These are phyloP conservation scores for Asterionellopsis glacialis DNA, from an alignment of 108 stramenopile species.

Conservation along the genomic window DNA sequence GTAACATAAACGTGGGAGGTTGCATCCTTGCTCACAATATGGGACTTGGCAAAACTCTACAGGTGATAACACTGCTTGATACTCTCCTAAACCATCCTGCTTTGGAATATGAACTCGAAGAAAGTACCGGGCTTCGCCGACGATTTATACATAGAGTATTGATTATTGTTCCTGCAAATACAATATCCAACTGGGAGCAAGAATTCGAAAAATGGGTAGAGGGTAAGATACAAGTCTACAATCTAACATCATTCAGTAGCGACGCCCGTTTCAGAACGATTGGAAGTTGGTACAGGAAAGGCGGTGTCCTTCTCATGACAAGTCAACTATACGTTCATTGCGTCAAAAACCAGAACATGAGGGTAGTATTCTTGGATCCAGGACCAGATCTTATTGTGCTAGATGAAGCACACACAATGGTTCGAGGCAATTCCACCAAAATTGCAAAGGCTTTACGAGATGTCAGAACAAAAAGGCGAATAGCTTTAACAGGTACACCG, in stretches of 20 bases:
- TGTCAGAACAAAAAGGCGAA: constrained; percentile 40
- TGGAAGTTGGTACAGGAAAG: constrained; percentile 38
- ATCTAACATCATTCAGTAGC: constrained; percentile 12
- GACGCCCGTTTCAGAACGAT: constrained; percentile 16
- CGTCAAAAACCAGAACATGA: constrained; percentile 9
- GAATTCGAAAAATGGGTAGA: constrained; percentile 71
- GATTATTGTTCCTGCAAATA: constrained; percentile 66
- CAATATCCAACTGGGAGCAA: constrained; percentile 59
- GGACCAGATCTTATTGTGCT: constrained; percentile 54
- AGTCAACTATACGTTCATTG: constrained; percentile 25
- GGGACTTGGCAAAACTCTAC: constrained; percentile 49
- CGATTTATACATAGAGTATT: constrained; percentile 39
- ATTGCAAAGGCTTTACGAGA: constrained; percentile 39
- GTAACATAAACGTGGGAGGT: constrained; percentile 32
- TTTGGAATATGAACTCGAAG: constrained; percentile 10
- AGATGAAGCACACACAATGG: constrained; percentile 70
- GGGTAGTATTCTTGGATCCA: constrained; percentile 23
- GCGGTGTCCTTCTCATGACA: constrained; percentile 54
- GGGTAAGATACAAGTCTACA: constrained; percentile 27
- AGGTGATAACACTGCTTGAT: constrained; percentile 47
- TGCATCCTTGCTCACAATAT: constrained; percentile 75
- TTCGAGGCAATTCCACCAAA: constrained; percentile 40
- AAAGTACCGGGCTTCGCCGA: constrained; percentile 1
- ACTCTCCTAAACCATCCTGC: constrained; percentile 52
- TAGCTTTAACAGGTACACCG: constrained; percentile 63